phyloP scores from a whole-genome alignment of 164 flowering plant species.

The Aristolochia fimbriata region DNA sequence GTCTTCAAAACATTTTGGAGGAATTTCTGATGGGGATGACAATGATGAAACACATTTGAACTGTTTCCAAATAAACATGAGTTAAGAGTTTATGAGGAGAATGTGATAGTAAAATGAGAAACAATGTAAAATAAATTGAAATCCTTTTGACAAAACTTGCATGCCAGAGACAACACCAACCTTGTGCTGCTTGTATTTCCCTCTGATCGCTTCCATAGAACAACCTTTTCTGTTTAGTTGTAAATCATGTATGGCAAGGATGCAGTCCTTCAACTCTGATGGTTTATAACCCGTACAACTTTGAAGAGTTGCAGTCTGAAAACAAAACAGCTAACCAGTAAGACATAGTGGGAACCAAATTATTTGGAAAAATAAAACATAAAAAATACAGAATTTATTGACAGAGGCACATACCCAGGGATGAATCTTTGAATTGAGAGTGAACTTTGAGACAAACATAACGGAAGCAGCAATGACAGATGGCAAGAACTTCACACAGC shows the following conservation, averaged over 20 bases:
- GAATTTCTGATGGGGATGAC: conserved; percentile 36
- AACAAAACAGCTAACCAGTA: not conserved
- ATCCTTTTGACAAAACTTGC: too few relatives aligned
- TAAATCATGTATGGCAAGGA: conserved; percentile 44
- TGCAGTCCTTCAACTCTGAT: conserved; percentile 54
- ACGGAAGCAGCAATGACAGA: conserved; percentile 78
- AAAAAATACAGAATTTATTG: not conserved
- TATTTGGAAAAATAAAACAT: not conserved
- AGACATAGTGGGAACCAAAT: not conserved
- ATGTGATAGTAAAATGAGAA: not conserved
- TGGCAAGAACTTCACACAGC: conserved; percentile 56
- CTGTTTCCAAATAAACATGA: conserved; percentile 20
- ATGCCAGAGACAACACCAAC: conserved; percentile 14
- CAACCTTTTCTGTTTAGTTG: conserved; percentile 33
- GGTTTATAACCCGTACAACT: conserved; percentile 38
- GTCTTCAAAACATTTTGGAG: conserved; percentile 35
- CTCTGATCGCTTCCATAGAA: conserved; percentile 35
- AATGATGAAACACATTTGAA: conserved; percentile 44
- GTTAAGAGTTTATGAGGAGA: not conserved
- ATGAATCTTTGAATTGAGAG: conserved; percentile 33
- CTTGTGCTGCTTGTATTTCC: conserved; percentile 58
- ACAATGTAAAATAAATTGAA: not conserved
- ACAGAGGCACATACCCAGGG: conserved; percentile 54
- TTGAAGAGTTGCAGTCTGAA: conserved; percentile 37
- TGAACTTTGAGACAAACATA: conserved; percentile 47